phyloP scores from a whole-genome alignment of 106 monocot species.

The Xerophyta viscosa region DNA sequence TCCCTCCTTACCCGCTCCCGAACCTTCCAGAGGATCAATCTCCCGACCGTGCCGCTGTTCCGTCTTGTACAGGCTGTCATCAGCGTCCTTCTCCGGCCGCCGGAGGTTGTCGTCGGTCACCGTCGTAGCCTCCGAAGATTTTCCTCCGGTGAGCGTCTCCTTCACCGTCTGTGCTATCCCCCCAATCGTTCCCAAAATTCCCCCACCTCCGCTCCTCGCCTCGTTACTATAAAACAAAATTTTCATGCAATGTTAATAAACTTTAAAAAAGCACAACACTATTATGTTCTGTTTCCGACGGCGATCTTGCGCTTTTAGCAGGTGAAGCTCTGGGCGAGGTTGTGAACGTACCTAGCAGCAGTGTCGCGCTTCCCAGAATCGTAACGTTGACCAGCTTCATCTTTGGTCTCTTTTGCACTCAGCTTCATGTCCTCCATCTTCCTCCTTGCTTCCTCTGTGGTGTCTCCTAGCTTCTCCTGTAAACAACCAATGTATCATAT shows the following conservation, averaged over 20 bases:
- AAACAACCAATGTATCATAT: background rate
- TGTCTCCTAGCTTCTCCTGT: slow-evolving; percentile 30
- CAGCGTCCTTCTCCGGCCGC: slow-evolving; percentile 12
- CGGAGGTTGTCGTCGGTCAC: slow-evolving; percentile 9
- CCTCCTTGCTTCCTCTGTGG: slow-evolving; percentile 17
- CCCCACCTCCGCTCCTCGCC: slow-evolving; percentile 8
- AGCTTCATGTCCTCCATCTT: slow-evolving; percentile 27
- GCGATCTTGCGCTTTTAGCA: too few species aligned
- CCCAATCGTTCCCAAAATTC: slow-evolving; percentile 12
- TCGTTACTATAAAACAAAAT: background rate
- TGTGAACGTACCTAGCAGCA: slow-evolving; percentile 2
- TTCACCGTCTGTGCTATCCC: slow-evolving; percentile 23
- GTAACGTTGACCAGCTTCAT: slow-evolving; percentile 3
- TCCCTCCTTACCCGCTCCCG: too few species aligned
- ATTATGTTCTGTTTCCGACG: too few species aligned
- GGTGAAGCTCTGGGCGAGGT: too few species aligned
- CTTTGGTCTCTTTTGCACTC: slow-evolving; percentile 13
- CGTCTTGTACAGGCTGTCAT: slow-evolving; percentile 16
- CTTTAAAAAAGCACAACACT: too few species aligned
- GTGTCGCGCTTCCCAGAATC: background rate
- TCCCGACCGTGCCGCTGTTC: slow-evolving; percentile 40
- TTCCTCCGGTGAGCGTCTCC: slow-evolving; percentile 24
- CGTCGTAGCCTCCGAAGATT: too few species aligned
- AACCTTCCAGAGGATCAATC: too few species aligned
- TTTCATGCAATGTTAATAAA: background rate